Base-by-base conservation (phyloP, 257 asterid species). In the Cordia subcordata region DNA sequence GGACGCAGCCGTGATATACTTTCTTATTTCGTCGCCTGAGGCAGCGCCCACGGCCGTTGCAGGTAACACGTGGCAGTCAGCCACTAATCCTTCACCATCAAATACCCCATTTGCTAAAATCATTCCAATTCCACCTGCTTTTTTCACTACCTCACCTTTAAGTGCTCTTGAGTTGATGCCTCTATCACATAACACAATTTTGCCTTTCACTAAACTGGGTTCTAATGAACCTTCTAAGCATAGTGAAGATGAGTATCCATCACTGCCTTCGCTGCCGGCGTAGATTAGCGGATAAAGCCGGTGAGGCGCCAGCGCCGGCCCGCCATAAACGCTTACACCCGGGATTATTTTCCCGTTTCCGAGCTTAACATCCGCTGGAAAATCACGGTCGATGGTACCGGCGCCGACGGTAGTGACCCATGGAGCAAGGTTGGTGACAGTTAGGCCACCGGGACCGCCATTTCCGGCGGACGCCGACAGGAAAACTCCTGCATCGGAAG, bases 401-500 rank as follows among this genome's bases (percentile, higher is more conserved):
- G 95, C 98, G 0, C 96, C 98, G 21, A 90, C 98, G 0, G 95
- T 87, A 27, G 96, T 83, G 4, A 91, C 85, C 98, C 98, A 91
- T 9, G 96, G 98, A 1, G 96, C 95, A 18, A 91, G 78, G 52
- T 91, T 91, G 0, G 96, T 85, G 1, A 90, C 93, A 2, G 97
- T 87, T 12, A 82, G 64, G 12, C 88, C 94, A 4, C 93, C 90
- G 6, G 97, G 96, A 0, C 97, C 97, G 39, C 93, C 93, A 67
- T 90, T 90, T 0, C 97, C 97, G 22, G 97, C 97, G 13, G 96
- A 90, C 23, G 95, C 90, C 0, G 97, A 90, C 8, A 90, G 95
- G 50, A 90, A 85, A 12, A 90, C 51, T 1, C 97, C 96, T 13
- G 88, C 83, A 10, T 83, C 89, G 0, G 54, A 53, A 1, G 98